Evolutionary conservation across 495 filamentous ascomycete species (phyloP), one percentile per base, ranked within the genome.

Genomic region (Neurospora tetrasperma): DNA sequence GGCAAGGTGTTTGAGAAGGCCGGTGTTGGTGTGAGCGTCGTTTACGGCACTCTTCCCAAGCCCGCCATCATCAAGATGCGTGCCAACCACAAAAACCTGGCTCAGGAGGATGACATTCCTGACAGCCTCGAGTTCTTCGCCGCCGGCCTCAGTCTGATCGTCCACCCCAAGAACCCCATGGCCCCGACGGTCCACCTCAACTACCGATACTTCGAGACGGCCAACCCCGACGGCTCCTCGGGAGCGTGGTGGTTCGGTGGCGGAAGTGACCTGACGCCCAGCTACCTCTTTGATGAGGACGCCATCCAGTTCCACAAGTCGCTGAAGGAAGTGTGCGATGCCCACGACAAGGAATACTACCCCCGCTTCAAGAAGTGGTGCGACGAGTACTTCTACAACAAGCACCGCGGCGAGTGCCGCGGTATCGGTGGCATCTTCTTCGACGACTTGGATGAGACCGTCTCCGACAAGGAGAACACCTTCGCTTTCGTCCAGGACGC

Each of bases 1-100:
- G 95, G 96, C 43, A 93, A 96, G 70, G 93, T 98, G 41, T 99
- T 98, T 80, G 96, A 99, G 83, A 99, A 99, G 82, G 96, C 94
- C 43, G 96, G 96, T 16, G 96, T 98, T 59, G 97, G 96, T 77
- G 94, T 94, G 74, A 95, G 92, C 66, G 88, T 97, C 66, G 96
- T 99, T 23, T 98, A 99, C 77, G 96, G 96, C 73, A 92, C 91
- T 43, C 86, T 99, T 16, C 94, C 96, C 12, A 90, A 92, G 70
- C 86, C 93, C 0, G 96, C 94, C 18, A 94, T 99, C 70, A 84
- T 89, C 72, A 94, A 96, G 82, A 98, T 99, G 96, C 88, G 94
- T 18, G 94, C 89, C 35, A 92, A 98, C 80, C 96, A 98, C 85
- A 97, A 97, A 84, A 94, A 91, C 46, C 87, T 99, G 41, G 90